Base-by-base conservation (phyloP, 352 stramenopile genomes). In the Globisporangium viniferum region DNA sequence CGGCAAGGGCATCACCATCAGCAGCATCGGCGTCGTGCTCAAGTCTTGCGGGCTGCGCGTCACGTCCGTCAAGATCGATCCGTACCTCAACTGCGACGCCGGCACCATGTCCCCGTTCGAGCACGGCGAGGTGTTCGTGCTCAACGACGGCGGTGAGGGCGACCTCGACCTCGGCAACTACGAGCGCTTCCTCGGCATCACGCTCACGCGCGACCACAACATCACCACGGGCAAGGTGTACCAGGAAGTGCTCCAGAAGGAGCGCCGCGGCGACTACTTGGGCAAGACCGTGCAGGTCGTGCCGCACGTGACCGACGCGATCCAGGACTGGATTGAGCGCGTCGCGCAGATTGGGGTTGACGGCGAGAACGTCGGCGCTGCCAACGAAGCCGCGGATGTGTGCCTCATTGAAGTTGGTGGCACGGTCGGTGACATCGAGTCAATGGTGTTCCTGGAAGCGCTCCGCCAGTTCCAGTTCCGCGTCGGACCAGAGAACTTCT, bases 341-440 rank as follows among this genome's bases (percentile, higher is more conserved):
- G 97, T 99, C 31, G 97, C 98, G 7, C 89, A 99, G 68, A 86
- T 98, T 46, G 88, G 93, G 33, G 97, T 99, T 9, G 93, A 99
- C 59, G 67, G 67, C 10, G 68, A 69, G 58, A 59, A 74, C 54
- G 58, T 59, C 31, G 64, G 65, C 5, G 67, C 72, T 44, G 59
- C 74, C 36, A 68, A 77, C 62, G 70, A 90, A 59, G 73, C 80
- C 36, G 80, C 98, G 0, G 98, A 99, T 73, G 88, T 99, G 35
- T 99, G 98, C 76, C 89, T 99, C 39, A 98, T 99, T 68, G 98
- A 99, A 86, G 94, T 99, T 5, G 98, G 98, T 63, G 98, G 98
- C 49, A 99, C 98, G 5, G 97, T 99, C n/a, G 98, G 98, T 46
- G 98, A 99, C 76, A 99, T 99, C 82, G 98, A 99, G 87, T 98